Evolutionary conservation across 306 rosid genomes (phyloP), one percentile per base, ranked within the genome.

Genomic region (Arachis hypogaea): DNA sequence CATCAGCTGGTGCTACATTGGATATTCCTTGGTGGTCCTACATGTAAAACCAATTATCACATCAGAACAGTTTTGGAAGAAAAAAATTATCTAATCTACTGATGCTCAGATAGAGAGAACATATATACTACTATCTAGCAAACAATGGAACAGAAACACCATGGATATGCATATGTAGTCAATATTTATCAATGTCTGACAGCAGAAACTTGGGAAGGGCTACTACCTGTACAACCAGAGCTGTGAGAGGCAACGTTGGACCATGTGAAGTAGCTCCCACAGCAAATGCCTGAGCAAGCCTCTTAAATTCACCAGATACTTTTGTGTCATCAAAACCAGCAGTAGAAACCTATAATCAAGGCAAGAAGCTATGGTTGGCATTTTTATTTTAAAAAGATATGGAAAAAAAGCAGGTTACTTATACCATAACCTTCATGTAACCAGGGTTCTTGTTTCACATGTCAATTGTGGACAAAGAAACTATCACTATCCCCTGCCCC

Each of bases 21-120:
- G 99, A 94, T 82, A 94, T 87, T 77, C 99, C 99, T 86, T 77
- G 87, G 83, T 94, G 98, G 77, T 94, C 93, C 99, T 94, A 72
- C 71, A 66, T 11, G 72, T 7, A 78, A 72, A 77, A 73, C 68
- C 74, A 66, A 61, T 46, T 63, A 50, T 30, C 72, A 67, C 7
- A 44, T 50, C 5, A 12, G 30, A 73, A 33, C 38, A 33, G 38
- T 33, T 33, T 33, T 33, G 5, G 56, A 12, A 50, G 56, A 50
- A 50, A 11, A 4, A 50, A 50, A 11, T 50, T 3, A 50, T 50
- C 49, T 30, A 28, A 67, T 46, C 49, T 46, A 64, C 51, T 72
- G 51, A 59, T 66, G 74, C 41, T 28, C 30, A 22, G 56, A 28
- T 11, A 40, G 63, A 72, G 8, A 10, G 50, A 51, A 33, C 65